Conservation (phyloP, 169 alveolate genomes). For the Amoebophrya sp. region DNA sequence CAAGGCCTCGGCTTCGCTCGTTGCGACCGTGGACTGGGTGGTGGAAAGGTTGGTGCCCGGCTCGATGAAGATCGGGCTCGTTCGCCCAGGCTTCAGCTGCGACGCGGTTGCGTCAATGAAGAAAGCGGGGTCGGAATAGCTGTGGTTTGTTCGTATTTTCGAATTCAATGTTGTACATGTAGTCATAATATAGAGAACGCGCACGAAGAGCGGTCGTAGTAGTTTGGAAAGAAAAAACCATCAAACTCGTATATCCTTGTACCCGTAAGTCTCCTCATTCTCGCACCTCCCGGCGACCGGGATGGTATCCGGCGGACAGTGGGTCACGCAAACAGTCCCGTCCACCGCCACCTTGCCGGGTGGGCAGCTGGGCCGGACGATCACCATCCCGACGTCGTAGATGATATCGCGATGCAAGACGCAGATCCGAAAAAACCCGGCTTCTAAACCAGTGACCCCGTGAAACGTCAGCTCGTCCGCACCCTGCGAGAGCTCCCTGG, state of each 20-base stretch:
- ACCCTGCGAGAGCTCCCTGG: background rate
- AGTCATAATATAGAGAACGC: too few species aligned
- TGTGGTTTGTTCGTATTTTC: too few species aligned
- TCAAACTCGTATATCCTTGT: too few species aligned
- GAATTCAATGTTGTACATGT: too few species aligned
- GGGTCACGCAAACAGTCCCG: constrained; percentile 30
- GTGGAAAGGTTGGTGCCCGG: background rate
- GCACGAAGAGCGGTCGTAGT: too few species aligned
- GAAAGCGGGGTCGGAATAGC: background rate
- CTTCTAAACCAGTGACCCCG: background rate
- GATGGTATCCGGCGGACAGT: constrained; percentile 26
- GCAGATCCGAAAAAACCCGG: constrained; percentile 30
- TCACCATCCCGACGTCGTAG: constrained; percentile 29
- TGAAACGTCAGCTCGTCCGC: constrained; percentile 25
- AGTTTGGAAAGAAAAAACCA: too few species aligned
- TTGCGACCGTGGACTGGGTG: background rate
- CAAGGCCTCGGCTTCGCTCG: background rate
- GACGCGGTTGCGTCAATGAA: background rate
- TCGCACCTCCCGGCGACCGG: constrained; percentile 35
- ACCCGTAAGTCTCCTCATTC: background rate
- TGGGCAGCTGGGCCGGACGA: constrained; percentile 32
- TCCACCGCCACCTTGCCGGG: constrained; percentile 19
- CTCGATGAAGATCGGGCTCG: background rate
- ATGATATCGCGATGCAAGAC: background rate
- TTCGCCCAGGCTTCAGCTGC: background rate